Conservation (phyloP, 768 basidiomycete species). For the Lyophyllum decastes region DNA sequence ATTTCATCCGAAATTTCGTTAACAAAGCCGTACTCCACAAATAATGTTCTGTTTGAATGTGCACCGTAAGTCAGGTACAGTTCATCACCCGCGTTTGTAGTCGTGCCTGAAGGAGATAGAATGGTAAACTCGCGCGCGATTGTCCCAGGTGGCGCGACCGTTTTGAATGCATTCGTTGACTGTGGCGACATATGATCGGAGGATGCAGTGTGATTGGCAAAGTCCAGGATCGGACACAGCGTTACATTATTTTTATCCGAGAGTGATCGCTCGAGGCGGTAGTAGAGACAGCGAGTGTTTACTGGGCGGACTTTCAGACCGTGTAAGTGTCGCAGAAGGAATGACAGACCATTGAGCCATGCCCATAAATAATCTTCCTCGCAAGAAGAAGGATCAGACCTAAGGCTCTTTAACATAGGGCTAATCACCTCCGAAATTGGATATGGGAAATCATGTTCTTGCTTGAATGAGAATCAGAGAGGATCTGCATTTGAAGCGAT, state of each 20-base stretch:
- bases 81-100: slow-evolving; percentile 57
- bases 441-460: slow-evolving; percentile 13
- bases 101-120: slow-evolving; percentile 43
- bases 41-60: slow-evolving; percentile 76
- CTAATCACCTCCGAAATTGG: slow-evolving; percentile 4
- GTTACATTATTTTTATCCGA: slow-evolving; percentile 77
- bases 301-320: slow-evolving; percentile 44
- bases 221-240: slow-evolving; percentile 87
- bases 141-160: slow-evolving; percentile 35
- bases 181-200: slow-evolving; percentile 46
- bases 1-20: slow-evolving; percentile 32
- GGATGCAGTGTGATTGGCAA: slow-evolving; percentile 73
- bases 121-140: slow-evolving; percentile 51
- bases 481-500: neutral
- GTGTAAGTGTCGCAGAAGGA: neutral
- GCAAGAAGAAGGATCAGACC: slow-evolving; percentile 14
- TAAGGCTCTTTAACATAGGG: slow-evolving; percentile 9
- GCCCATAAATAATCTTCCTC: slow-evolving; percentile 74
- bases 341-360: slow-evolving; percentile 81
- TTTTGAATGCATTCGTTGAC: slow-evolving; percentile 33
- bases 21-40: slow-evolving; percentile 92
- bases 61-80: slow-evolving; percentile 77
- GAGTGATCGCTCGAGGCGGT: slow-evolving; percentile 49
- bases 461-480: slow-evolving; percentile 20
- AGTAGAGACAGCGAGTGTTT: slow-evolving; percentile 89